These are phyloP conservation scores for Tolypocladium pustulatum DNA, from an alignment of 2,329 filamentous ascomycete species.

Conservation along the genomic window DNA sequence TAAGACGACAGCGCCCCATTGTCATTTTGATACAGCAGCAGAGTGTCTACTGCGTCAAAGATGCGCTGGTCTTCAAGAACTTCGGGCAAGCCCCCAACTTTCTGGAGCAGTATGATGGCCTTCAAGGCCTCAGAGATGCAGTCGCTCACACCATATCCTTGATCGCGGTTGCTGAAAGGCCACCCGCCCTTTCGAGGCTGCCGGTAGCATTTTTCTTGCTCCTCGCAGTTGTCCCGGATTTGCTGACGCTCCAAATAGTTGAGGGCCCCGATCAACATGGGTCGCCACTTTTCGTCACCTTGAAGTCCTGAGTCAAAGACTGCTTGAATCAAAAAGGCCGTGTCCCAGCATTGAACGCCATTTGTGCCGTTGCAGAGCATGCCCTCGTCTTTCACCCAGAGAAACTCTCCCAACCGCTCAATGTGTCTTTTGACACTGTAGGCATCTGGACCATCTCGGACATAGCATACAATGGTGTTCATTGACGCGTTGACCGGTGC, in stretches of 20 bases:
- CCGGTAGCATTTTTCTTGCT: slow-evolving; percentile 75
- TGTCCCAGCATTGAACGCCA: slow-evolving; percentile 97
- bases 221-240: slow-evolving; percentile 69
- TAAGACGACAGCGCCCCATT: slow-evolving; percentile 86
- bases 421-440: slow-evolving; percentile 64
- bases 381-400: slow-evolving; percentile 88
- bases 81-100: slow-evolving; percentile 61
- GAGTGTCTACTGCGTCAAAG: slow-evolving; percentile 79
- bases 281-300: slow-evolving; percentile 64
- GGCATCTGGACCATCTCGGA: slow-evolving; percentile 69
- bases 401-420: slow-evolving; percentile 71
- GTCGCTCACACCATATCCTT: slow-evolving; percentile 93
- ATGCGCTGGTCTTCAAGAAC: slow-evolving; percentile 68
- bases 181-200: slow-evolving; percentile 88
- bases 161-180: slow-evolving; percentile 86
- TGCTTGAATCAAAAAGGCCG: slow-evolving; percentile 78
- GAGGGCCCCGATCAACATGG: slow-evolving; percentile 75
- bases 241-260: slow-evolving; percentile 86
- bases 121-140: slow-evolving; percentile 90
- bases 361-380: slow-evolving; percentile 96
- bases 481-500: slow-evolving; percentile 85
- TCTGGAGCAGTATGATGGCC: slow-evolving; percentile 74
- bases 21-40: slow-evolving; percentile 82
- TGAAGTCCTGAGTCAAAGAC: slow-evolving; percentile 70
- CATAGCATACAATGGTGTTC: slow-evolving; percentile 80